These are phyloP conservation scores for Furcasterigmium furcatum DNA, from an alignment of 2,329 filamentous ascomycete genomes.

Conservation along the genomic window DNA sequence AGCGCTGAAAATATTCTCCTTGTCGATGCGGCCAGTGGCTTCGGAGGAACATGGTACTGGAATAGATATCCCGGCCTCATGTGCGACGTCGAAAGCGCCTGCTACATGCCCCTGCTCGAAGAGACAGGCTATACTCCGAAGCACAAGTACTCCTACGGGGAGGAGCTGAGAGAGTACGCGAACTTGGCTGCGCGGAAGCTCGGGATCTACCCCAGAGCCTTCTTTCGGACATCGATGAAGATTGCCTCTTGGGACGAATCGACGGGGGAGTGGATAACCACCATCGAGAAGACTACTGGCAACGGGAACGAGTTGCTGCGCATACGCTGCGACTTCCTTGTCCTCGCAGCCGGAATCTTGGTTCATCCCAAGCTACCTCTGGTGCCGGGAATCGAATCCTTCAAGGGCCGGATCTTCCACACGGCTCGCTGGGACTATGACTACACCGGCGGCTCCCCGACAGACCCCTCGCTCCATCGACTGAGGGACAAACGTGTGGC, in stretches of 20 bases:
- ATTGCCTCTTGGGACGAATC: conserved; percentile 42
- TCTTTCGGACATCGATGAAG: conserved; percentile 39
- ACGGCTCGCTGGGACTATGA: conserved; percentile 43
- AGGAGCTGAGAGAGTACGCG: conserved; percentile 39
- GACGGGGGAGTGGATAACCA: conserved; percentile 15
- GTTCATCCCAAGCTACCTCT: no score
- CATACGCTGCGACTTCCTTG: no score
- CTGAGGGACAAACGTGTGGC: conserved; percentile 44
- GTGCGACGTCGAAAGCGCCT: conserved; percentile 58
- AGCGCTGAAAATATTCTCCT: conserved; percentile 31
- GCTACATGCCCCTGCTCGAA: conserved; percentile 59
- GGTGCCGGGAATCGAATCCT: conserved; percentile 38
- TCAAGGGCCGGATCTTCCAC: conserved; percentile 39
- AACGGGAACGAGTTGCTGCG: no score
- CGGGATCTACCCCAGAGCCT: conserved; percentile 24
- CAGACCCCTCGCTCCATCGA: conserved; percentile 35
- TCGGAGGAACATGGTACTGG: conserved; percentile 51
- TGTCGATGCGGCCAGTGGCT: conserved; percentile 37
- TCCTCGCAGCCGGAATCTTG: no score
- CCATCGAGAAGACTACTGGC: conserved; percentile 20
- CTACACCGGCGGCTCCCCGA: conserved; percentile 34
- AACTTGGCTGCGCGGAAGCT: conserved; percentile 38
- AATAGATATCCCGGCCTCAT: conserved; percentile 46
- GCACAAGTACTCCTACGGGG: conserved; percentile 39
- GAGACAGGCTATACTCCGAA: conserved; percentile 57